Conservation (phyloP, 192 early-diverging fungal genomes). For the Umbelopsis sp. region DNA sequence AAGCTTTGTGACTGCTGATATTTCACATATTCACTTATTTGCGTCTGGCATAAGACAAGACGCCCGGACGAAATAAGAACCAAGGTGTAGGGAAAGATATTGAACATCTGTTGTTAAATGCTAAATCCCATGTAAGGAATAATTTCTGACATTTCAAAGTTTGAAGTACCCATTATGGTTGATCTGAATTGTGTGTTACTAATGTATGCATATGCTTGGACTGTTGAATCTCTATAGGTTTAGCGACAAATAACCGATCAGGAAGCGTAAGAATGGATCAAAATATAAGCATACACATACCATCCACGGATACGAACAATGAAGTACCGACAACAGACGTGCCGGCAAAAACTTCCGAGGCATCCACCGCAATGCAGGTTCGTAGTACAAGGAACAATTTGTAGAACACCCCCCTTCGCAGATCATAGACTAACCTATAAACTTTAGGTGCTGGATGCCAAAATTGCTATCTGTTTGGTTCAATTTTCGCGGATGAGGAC, state of each 20-base stretch:
- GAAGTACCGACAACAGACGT: too few relatives aligned
- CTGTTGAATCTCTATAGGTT: background rate
- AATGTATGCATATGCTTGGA: background rate
- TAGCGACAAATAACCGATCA: background rate
- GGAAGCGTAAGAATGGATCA: background rate
- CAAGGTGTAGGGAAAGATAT: too few relatives aligned
- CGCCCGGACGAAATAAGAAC: too few relatives aligned
- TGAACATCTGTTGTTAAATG: too few relatives aligned
- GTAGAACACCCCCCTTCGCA: background rate
- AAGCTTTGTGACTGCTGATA: too few relatives aligned
- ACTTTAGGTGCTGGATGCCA: constrained; percentile 30
- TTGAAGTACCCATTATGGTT: too few relatives aligned
- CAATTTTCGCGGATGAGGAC: constrained; percentile 29
- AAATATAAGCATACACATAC: background rate
- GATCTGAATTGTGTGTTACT: too few relatives aligned
- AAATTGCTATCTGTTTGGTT: constrained; percentile 29
- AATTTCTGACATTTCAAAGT: too few relatives aligned
- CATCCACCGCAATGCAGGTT: background rate
- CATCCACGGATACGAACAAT: background rate
- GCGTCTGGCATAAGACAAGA: too few relatives aligned
- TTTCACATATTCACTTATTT: too few relatives aligned
- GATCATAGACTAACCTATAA: background rate
- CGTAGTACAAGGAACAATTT: background rate
- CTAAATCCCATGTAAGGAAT: too few relatives aligned
- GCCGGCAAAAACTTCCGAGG: constrained; percentile 1